These are phyloP conservation scores for Acanthamoeba healyi DNA, from an alignment of 208 protist species.

Conservation along the genomic window DNA sequence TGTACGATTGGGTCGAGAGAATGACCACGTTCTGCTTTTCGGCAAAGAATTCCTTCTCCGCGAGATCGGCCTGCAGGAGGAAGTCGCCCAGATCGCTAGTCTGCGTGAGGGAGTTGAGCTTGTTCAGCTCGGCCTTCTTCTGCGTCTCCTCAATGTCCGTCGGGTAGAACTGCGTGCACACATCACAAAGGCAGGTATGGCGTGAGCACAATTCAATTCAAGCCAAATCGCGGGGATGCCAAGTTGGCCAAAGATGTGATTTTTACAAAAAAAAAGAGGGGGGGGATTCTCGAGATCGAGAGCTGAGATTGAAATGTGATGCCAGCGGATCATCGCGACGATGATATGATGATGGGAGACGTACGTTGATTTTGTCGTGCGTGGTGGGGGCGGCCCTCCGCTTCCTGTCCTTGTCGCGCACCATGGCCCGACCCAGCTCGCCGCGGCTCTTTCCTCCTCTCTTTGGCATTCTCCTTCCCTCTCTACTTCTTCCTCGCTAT, in stretches of 20 bases:
- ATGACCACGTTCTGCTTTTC: conserved; percentile 75
- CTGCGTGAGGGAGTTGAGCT: conserved; percentile 76
- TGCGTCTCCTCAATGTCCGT: conserved; percentile 33
- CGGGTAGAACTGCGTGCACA: not conserved
- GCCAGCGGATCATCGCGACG: too few species aligned
- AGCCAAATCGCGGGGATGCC: too few species aligned
- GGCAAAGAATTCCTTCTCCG: conserved; percentile 84
- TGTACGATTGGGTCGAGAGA: conserved; percentile 18
- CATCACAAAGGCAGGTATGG: not conserved
- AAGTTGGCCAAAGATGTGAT: too few species aligned
- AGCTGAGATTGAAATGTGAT: too few species aligned
- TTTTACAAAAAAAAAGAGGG: too few species aligned
- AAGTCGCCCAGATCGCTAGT: conserved; percentile 85
- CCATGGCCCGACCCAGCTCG: conserved; percentile 7
- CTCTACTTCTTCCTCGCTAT: too few species aligned
- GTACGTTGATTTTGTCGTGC: conserved; percentile 35
- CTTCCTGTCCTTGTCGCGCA: conserved; percentile 19
- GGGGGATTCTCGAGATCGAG: too few species aligned
- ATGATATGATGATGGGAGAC: too few species aligned
- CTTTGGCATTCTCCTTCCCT: not conserved
- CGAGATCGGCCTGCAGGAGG: conserved; percentile 81
- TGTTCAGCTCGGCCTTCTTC: conserved; percentile 1
- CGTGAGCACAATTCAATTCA: not conserved
- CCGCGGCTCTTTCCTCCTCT: not conserved
- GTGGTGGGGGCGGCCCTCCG: conserved; percentile 12